Conservation (phyloP, 2,329 filamentous ascomycete genomes). For the Coniochaeta pulveracea region DNA sequence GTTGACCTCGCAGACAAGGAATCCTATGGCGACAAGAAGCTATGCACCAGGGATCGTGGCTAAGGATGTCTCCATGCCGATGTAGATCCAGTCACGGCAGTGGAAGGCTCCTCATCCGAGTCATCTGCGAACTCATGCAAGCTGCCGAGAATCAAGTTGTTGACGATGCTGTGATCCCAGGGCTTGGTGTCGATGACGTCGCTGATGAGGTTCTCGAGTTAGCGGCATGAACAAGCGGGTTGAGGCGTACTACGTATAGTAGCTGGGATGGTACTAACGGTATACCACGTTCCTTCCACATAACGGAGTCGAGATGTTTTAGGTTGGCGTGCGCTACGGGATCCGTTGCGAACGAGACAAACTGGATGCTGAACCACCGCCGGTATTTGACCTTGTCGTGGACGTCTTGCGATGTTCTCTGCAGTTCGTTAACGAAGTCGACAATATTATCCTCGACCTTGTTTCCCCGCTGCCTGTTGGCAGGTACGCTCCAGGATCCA, state of each 20-base stretch:
- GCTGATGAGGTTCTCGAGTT: neutral
- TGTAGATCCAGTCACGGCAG: no score
- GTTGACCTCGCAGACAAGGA: no score
- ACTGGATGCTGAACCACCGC: conserved; percentile 6
- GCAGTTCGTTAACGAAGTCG: neutral
- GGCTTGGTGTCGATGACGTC: conserved; percentile 3
- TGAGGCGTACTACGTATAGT: no score
- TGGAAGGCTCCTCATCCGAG: neutral
- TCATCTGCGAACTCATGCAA: neutral
- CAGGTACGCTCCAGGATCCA: neutral
- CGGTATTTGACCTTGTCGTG: no score
- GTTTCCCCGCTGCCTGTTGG: neutral
- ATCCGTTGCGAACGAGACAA: conserved; percentile 1
- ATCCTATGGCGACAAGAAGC: no score
- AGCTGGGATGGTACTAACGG: neutral
- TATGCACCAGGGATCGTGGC: no score
- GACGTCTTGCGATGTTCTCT: neutral
- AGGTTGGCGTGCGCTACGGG: neutral
- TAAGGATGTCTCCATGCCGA: no score
- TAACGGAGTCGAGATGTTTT: neutral
- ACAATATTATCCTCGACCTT: neutral
- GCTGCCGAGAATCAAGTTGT: conserved; percentile 3
- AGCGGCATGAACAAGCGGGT: no score
- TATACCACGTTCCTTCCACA: neutral
- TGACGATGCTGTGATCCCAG: neutral